Conservation (phyloP, 139 green algal species). For the Nannochloris sp. region DNA sequence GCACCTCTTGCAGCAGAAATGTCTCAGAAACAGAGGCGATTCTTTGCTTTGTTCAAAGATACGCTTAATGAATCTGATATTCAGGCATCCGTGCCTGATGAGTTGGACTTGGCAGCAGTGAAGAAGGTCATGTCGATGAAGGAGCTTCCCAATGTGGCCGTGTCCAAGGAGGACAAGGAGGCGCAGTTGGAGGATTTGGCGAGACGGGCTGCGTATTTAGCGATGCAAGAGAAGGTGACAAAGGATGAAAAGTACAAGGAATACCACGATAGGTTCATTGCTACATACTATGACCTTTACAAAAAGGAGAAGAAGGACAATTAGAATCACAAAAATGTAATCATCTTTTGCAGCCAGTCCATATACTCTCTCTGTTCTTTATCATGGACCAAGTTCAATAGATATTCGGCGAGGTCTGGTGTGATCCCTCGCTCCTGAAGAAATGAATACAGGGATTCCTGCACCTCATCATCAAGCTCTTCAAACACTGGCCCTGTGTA, state of each 20-base stretch:
- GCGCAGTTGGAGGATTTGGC: conserved; percentile 11
- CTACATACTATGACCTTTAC: not conserved
- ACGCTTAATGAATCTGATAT: not conserved
- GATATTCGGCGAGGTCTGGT: conserved; percentile 46
- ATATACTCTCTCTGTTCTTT: conserved; percentile 73
- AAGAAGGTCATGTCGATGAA: not conserved
- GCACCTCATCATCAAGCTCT: conserved; percentile 68
- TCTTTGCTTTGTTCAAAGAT: conserved; percentile 6
- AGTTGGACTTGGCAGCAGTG: conserved; percentile 1
- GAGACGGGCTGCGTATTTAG: conserved; percentile 1
- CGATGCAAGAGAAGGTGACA: not conserved
- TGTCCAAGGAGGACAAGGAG: not conserved
- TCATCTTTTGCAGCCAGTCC: conserved; percentile 50
- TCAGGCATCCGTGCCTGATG: conserved; percentile 1
- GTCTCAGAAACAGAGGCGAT: conserved; percentile 6
- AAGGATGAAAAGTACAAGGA: conserved; percentile 10
- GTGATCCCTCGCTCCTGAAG: conserved; percentile 56
- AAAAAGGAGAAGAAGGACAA: conserved; percentile 2
- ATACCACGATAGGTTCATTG: conserved; percentile 5
- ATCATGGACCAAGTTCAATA: conserved; percentile 55
- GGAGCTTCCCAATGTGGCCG: not conserved
- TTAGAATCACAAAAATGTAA: conserved; percentile 34
- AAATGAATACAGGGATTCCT: conserved; percentile 51
- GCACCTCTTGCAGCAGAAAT: not conserved
- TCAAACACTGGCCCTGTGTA: conserved; percentile 62